Conservation (phyloP, 2,329 filamentous ascomycete species). For the Aspergillus amoenus region DNA sequence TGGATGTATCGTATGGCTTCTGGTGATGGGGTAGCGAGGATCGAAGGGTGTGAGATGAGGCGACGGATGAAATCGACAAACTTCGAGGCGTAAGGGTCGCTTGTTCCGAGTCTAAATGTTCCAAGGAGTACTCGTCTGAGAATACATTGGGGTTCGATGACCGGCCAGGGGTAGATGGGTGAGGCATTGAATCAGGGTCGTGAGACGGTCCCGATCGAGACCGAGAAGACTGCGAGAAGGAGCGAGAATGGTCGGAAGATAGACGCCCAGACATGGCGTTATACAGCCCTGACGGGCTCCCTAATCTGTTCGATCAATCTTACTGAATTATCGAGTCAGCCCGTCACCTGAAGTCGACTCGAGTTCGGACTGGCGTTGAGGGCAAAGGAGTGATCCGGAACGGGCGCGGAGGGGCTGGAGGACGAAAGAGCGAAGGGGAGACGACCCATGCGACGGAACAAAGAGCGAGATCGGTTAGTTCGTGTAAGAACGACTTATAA, state of each 20-base stretch:
- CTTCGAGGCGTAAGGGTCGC: slow-evolving; percentile 31
- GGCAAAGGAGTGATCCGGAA: slow-evolving; percentile 15
- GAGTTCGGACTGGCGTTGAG: slow-evolving; percentile 7
- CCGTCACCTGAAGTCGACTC: slow-evolving; percentile 22
- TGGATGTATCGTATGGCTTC: slow-evolving; percentile 23
- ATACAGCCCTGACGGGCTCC: slow-evolving; percentile 40
- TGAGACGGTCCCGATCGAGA: slow-evolving; percentile 23
- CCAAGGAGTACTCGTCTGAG: slow-evolving; percentile 50
- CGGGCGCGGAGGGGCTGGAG: slow-evolving; percentile 11
- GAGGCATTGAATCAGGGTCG: slow-evolving; percentile 29
- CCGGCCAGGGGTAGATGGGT: slow-evolving; percentile 29
- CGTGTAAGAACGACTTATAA: background rate
- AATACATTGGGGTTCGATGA: slow-evolving; percentile 47
- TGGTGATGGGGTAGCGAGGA: slow-evolving; percentile 24
- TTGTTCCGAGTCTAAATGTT: slow-evolving; percentile 38
- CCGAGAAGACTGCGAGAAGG: slow-evolving; percentile 32
- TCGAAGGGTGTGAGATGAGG: slow-evolving; percentile 34
- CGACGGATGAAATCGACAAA: slow-evolving; percentile 31
- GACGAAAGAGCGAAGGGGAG: slow-evolving; percentile 2
- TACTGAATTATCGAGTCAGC: slow-evolving; percentile 18
- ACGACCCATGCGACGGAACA: background rate
- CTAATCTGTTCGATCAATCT: slow-evolving; percentile 32
- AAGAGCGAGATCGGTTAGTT: background rate
- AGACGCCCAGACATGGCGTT: slow-evolving; percentile 42
- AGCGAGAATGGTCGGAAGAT: slow-evolving; percentile 37